Conservation (phyloP, 371 early-diverging fungal genomes). For the Mortierella sp. region DNA sequence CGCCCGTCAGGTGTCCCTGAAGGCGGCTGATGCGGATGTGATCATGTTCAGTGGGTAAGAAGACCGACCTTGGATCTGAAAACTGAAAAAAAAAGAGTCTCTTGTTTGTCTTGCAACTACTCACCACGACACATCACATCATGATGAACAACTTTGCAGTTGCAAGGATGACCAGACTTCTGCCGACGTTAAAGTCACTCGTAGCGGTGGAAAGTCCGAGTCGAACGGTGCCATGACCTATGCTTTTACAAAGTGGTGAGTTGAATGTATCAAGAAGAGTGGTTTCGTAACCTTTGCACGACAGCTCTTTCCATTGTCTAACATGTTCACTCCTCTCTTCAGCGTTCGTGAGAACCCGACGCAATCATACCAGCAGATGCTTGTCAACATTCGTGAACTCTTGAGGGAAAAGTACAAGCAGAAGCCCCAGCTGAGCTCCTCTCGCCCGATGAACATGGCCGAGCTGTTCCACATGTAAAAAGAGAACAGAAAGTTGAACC, state of each 20-base stretch:
- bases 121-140: no score
- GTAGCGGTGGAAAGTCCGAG: conserved; percentile 24
- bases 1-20: conserved; percentile 57
- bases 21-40: conserved; percentile 79
- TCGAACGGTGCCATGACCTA: conserved; percentile 55
- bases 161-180: conserved; percentile 53
- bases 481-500: no score
- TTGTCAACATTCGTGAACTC: conserved; percentile 63
- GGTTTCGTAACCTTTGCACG: no score
- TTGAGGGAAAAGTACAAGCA: conserved; percentile 72
- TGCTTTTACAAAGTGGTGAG: conserved; percentile 48
- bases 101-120: background rate
- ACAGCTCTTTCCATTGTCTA: no score
- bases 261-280: background rate
- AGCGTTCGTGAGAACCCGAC: conserved; percentile 56
- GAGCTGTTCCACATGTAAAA: conserved; percentile 47
- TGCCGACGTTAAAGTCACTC: conserved; percentile 46
- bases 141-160: conserved; percentile 5
- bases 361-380: conserved; percentile 70
- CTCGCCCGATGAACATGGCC: conserved; percentile 69
- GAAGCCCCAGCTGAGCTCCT: conserved; percentile 75
- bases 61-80: background rate
- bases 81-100: background rate
- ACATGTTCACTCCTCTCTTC: background rate
- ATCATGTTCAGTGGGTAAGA: conserved; percentile 85